Evolutionary conservation across 2,329 filamentous ascomycete species (phyloP).

Genomic region (Orbilia ellipsospora): DNA sequence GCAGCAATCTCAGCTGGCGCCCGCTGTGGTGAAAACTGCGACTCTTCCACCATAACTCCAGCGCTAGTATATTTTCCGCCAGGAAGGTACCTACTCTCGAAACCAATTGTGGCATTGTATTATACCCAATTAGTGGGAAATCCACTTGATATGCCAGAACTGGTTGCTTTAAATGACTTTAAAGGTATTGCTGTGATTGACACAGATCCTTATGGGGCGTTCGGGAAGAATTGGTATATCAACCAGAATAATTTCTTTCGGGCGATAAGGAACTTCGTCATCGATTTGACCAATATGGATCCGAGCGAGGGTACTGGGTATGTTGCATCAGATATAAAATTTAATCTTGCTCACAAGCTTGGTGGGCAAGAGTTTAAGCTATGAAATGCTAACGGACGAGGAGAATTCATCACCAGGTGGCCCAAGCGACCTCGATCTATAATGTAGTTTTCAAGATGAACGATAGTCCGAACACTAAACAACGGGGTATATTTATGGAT

Average conservation of each 20-base stretch:
- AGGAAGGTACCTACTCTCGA: slow-evolving; percentile 84
- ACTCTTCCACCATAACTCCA: slow-evolving; percentile 82
- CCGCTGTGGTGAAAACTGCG: slow-evolving; percentile 83
- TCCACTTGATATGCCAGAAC: slow-evolving; percentile 66
- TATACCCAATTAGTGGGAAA: slow-evolving; percentile 94
- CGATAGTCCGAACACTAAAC: slow-evolving; percentile 59
- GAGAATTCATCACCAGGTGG: slow-evolving; percentile 76
- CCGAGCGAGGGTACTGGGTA: slow-evolving; percentile 64
- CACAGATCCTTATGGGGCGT: slow-evolving; percentile 82
- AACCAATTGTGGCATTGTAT: slow-evolving; percentile 85
- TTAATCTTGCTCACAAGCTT: slow-evolving; percentile 61
- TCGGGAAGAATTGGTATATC: slow-evolving; percentile 81
- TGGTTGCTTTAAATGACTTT: slow-evolving; percentile 80
- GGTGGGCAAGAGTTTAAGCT: slow-evolving; percentile 68
- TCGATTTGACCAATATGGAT: slow-evolving; percentile 77
- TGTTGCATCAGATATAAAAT: slow-evolving; percentile 2
- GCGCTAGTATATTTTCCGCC: slow-evolving; percentile 92
- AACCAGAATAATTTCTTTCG: slow-evolving; percentile 89
- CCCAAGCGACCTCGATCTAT: slow-evolving; percentile 72
- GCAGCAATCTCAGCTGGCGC: slow-evolving; percentile 72
- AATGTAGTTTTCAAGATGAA: slow-evolving; percentile 68
- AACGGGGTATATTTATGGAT: slow-evolving; percentile 72
- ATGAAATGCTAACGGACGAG: slow-evolving; percentile 65
- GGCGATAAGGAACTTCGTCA: slow-evolving; percentile 82
- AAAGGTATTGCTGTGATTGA: slow-evolving; percentile 89